Percentiles rank a stretch among this genome's conserved stretches.
These are phyloP conservation scores for Saccharomycopsis microspora DNA, from an alignment of 805 yeast species.

Conservation along the genomic window DNA sequence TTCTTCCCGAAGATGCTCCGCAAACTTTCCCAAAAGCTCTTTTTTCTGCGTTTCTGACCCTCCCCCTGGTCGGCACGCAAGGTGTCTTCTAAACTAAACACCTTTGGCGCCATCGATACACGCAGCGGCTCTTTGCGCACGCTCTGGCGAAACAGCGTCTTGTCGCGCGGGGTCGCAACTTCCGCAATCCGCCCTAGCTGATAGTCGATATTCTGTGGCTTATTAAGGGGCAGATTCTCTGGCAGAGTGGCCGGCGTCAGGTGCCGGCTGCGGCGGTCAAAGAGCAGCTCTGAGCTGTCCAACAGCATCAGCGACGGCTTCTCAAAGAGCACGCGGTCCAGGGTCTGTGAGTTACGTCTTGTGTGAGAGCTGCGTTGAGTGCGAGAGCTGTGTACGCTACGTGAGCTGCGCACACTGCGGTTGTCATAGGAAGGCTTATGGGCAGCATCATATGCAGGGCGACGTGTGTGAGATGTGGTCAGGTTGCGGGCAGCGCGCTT, in stretches of 20 bases:
- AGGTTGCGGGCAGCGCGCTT: slow-evolving; percentile 1
- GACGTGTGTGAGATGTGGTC: too few relatives aligned
- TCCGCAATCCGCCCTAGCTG: slow-evolving; percentile 7
- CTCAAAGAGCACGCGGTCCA: too few relatives aligned
- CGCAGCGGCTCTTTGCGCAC: neutral
- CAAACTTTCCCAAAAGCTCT: slow-evolving; percentile 6
- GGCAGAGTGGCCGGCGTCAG: slow-evolving; percentile 11
- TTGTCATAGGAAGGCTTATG: neutral
- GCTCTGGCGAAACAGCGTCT: neutral
- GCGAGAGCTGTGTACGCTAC: too few relatives aligned
- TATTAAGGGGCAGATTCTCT: slow-evolving; percentile 4
- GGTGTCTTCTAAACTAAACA: slow-evolving; percentile 13
- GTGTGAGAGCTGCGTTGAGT: too few relatives aligned
- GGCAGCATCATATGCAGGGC: slow-evolving; percentile 1
- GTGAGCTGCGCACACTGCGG: neutral
- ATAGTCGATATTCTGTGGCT: neutral
- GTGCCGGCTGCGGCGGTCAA: neutral
- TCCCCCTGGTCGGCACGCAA: slow-evolving; percentile 9
- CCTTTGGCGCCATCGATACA: slow-evolving; percentile 4
- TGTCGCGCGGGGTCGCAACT: slow-evolving; percentile 8
- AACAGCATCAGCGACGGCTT: too few relatives aligned
- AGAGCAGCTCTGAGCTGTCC: too few relatives aligned
- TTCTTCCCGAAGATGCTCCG: slow-evolving; percentile 8
- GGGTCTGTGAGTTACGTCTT: too few relatives aligned
- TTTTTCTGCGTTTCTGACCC: neutral